Evolutionary conservation across 2,329 filamentous ascomycete species (phyloP).

Genomic region (Monilinia fructigena): DNA sequence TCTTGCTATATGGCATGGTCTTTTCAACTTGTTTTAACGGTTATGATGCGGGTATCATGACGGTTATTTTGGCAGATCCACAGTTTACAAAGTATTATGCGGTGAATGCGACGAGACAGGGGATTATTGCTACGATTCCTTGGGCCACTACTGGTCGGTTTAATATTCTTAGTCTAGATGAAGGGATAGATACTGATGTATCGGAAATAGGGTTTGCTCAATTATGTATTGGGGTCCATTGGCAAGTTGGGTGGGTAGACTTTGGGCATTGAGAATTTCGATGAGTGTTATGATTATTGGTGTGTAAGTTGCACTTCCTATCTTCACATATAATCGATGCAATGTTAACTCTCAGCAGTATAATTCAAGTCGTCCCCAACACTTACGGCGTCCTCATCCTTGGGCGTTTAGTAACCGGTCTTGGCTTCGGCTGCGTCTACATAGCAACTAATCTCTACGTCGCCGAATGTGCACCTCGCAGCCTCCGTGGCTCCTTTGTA

Average conservation of each 20-base stretch:
- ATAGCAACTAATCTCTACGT: slow-evolving; percentile 46
- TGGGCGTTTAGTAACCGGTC: slow-evolving; percentile 44
- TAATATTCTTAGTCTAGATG: neutral
- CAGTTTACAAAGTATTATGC: slow-evolving; percentile 45
- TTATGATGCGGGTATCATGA: slow-evolving; percentile 46
- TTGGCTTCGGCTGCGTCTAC: slow-evolving; percentile 46
- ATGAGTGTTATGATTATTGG: slow-evolving; percentile 44
- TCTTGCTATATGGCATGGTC: slow-evolving; percentile 43
- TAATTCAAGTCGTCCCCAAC: slow-evolving; percentile 45
- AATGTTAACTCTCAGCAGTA: slow-evolving; percentile 28
- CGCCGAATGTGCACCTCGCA: slow-evolving; percentile 44
- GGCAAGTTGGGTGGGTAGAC: slow-evolving; percentile 42
- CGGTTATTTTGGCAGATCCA: slow-evolving; percentile 45
- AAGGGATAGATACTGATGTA: neutral
- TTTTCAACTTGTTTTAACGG: slow-evolving; percentile 46
- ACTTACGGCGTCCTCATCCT: slow-evolving; percentile 45
- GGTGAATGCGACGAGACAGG: slow-evolving; percentile 41
- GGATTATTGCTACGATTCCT: slow-evolving; percentile 45
- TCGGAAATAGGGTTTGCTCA: slow-evolving; percentile 41
- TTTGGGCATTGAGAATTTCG: slow-evolving; percentile 45
- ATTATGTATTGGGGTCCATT: slow-evolving; percentile 44
- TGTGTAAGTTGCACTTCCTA: slow-evolving; percentile 34
- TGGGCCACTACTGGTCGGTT: slow-evolving; percentile 44
- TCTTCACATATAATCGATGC: neutral
- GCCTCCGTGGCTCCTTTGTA: slow-evolving; percentile 44